These are phyloP conservation scores for Saccharomyces pastorianus DNA, from an alignment of 1,139 yeast genomes.

Conservation along the genomic window DNA sequence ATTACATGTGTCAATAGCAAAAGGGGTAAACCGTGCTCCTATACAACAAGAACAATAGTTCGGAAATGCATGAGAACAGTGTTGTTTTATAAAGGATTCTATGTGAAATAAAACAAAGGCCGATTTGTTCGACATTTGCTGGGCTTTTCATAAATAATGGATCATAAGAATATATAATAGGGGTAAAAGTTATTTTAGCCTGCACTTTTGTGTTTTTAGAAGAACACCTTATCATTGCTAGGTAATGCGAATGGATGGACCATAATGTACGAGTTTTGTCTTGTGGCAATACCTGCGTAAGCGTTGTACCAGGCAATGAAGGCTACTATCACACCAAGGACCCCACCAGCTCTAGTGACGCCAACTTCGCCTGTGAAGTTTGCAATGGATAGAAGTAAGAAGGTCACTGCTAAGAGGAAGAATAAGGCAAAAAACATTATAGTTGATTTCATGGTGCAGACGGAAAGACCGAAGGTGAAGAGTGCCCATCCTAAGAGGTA, in stretches of 20 bases:
- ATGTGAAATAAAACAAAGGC: neutral
- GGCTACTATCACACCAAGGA: slow-evolving; percentile 56
- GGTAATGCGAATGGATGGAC: slow-evolving; percentile 50
- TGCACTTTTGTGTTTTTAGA: neutral
- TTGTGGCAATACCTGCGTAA: slow-evolving; percentile 62
- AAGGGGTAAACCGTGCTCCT: neutral
- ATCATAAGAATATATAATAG: neutral
- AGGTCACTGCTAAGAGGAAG: slow-evolving; percentile 52
- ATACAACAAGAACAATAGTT: neutral
- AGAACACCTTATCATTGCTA: slow-evolving; percentile 13
- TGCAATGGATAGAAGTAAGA: slow-evolving; percentile 57
- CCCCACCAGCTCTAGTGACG: slow-evolving; percentile 54
- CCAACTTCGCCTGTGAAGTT: slow-evolving; percentile 40
- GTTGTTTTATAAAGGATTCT: neutral
- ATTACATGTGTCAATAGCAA: neutral
- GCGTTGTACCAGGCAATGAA: slow-evolving; percentile 72
- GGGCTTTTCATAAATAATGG: neutral
- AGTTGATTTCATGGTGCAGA: slow-evolving; percentile 61
- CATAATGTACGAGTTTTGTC: slow-evolving; percentile 52
- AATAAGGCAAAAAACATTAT: slow-evolving; percentile 56
- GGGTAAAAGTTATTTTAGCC: neutral
- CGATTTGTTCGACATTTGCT: neutral
- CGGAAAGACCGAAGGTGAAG: slow-evolving; percentile 52
- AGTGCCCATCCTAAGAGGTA: slow-evolving; percentile 60
- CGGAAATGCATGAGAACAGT: neutral